A percentile compares a stretch with the other conserved stretches of the same genome.
Conservation (phyloP, 2,329 filamentous ascomycete genomes). For the Aspergillus costaricaensis region DNA sequence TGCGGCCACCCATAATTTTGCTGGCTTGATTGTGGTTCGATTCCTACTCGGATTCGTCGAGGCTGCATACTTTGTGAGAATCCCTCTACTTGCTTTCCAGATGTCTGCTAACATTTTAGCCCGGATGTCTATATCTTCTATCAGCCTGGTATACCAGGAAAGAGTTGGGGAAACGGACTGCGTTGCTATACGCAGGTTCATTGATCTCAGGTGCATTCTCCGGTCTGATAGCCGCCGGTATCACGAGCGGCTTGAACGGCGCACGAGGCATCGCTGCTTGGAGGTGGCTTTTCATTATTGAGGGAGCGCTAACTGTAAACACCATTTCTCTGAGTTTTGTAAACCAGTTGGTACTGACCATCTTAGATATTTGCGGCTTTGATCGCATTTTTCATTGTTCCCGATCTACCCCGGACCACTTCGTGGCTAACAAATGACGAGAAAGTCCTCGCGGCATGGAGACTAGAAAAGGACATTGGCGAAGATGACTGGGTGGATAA, state of each 20-base stretch:
- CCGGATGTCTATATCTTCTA: conserved; percentile 42
- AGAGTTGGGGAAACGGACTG: conserved; percentile 48
- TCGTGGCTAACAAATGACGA: conserved; percentile 49
- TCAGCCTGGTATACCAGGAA: conserved; percentile 53
- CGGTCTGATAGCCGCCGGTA: conserved; percentile 48
- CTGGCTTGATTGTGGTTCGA: conserved; percentile 40
- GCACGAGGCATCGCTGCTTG: conserved; percentile 42
- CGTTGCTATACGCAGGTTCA: conserved; percentile 50
- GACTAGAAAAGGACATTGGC: conserved; percentile 61
- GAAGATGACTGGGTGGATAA: conserved; percentile 56
- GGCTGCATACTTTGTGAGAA: conserved; percentile 35
- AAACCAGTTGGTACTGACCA: neutral
- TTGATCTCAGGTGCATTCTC: conserved; percentile 51
- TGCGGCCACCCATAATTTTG: conserved; percentile 44
- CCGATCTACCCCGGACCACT: conserved; percentile 59
- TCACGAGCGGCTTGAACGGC: conserved; percentile 48
- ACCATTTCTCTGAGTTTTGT: conserved; percentile 43
- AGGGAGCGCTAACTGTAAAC: conserved; percentile 56
- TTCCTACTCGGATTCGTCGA: conserved; percentile 44
- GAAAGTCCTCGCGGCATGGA: conserved; percentile 52
- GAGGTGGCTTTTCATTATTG: conserved; percentile 48
- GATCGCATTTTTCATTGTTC: conserved; percentile 42
- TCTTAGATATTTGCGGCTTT: conserved; percentile 32
- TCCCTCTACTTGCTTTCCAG: neutral
- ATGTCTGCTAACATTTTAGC: conserved; percentile 8